Conservation (phyloP, 345 rosid genomes). For the Diplotaxis tenuifolia region DNA sequence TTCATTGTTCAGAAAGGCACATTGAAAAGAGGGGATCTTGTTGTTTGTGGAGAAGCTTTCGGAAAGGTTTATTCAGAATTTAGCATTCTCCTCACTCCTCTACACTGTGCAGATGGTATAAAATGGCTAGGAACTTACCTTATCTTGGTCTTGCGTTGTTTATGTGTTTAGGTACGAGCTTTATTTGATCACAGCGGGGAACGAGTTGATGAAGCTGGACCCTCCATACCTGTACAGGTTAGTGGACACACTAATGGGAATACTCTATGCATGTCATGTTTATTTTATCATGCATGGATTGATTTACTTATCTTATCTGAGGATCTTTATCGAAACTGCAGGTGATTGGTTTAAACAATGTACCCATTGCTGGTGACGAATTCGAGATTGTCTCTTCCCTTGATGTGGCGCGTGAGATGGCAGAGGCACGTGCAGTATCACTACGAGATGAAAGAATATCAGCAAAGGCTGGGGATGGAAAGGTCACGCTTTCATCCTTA, state of each 20-base stretch:
- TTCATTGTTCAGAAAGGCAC: too few relatives aligned
- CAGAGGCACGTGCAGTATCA: conserved; percentile 66
- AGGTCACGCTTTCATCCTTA: conserved; percentile 88
- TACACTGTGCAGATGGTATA: conserved; percentile 6
- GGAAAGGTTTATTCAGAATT: conserved; percentile 72
- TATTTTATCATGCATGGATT: not conserved
- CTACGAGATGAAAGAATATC: conserved; percentile 78
- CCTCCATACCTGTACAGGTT: conserved; percentile 95
- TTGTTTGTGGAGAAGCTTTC: conserved; percentile 94
- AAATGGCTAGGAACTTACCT: conserved; percentile 23
- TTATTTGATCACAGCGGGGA: conserved; percentile 78
- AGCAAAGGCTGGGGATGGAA: conserved; percentile 95
- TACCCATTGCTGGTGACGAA: conserved; percentile 89
- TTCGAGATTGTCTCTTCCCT: conserved; percentile 83
- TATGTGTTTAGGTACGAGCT: conserved; percentile 72
- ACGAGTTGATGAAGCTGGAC: conserved; percentile 86
- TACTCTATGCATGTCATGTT: conserved; percentile 12
- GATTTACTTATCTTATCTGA: conserved; percentile 11
- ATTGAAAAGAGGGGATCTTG: too few relatives aligned
- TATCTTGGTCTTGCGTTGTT: conserved; percentile 11
- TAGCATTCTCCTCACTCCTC: conserved; percentile 8
- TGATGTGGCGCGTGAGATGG: conserved; percentile 85
- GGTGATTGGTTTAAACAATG: conserved; percentile 88
- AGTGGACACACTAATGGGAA: conserved; percentile 20
- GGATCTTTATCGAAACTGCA: conserved; percentile 33